Evolutionary conservation across 306 rosid species (phyloP).

Genomic region (Cajanus cajan): DNA sequence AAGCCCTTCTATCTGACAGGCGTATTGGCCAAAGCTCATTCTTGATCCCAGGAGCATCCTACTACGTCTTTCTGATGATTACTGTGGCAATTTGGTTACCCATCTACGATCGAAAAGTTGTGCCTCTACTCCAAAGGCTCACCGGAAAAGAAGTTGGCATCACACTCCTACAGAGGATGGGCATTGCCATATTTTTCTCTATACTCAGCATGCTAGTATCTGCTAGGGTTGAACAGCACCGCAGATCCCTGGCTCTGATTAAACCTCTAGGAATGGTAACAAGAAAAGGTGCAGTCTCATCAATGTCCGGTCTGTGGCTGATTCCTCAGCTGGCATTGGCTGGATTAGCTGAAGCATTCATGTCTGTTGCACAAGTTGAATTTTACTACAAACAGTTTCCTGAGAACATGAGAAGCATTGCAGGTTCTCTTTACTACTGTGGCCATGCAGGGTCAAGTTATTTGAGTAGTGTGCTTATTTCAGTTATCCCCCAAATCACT

Average conservation of each 20-base stretch:
- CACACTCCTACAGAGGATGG: conserved; percentile 79
- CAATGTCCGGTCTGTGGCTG: conserved; percentile 82
- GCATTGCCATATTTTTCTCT: conserved; percentile 63
- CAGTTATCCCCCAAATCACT: conserved; percentile 43
- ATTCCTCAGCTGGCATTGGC: conserved; percentile 70
- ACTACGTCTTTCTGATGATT: conserved; percentile 64
- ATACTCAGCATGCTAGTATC: conserved; percentile 58
- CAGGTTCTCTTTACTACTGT: conserved; percentile 62
- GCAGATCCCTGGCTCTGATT: conserved; percentile 55
- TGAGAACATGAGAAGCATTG: conserved; percentile 92
- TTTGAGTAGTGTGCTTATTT: conserved; percentile 55
- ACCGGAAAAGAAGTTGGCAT: conserved; percentile 74
- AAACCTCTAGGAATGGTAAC: conserved; percentile 52
- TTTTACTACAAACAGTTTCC: conserved; percentile 93
- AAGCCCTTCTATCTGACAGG: conserved; percentile 78
- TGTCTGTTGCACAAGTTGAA: conserved; percentile 67
- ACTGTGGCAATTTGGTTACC: conserved; percentile 69
- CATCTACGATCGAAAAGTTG: conserved; percentile 59
- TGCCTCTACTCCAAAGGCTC: conserved; percentile 58
- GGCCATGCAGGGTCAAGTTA: conserved; percentile 64
- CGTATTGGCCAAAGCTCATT: conserved; percentile 50
- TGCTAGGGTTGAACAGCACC: conserved; percentile 49
- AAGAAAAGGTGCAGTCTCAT: conserved; percentile 69
- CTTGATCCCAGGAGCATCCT: conserved; percentile 82
- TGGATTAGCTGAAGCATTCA: conserved; percentile 65